Evolutionary conservation across 2,329 filamentous ascomycete species (phyloP), one percentile per base, ranked within the genome.

Genomic region (Fusarium anthophilum): DNA sequence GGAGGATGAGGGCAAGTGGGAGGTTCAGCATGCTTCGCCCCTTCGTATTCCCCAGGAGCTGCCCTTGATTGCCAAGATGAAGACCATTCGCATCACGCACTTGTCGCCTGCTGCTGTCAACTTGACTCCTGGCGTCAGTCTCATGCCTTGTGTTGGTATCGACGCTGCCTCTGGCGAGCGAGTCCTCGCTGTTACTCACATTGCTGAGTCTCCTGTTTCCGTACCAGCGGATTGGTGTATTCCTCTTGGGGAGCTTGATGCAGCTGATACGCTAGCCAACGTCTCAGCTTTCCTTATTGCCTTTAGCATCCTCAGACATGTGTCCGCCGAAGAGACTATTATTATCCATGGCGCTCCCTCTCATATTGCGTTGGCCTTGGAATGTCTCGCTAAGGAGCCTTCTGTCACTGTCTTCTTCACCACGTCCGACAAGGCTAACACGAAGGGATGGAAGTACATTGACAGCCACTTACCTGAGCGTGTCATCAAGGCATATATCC

Each of bases 71-170:
- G n/a, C n/a, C 2, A 13, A 20, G 17, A 15, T 20, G 30, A 37
- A 24, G n/a, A 51, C 48, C 11, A 51, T 51, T 37, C 30, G 30
- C 1, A 14, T 51, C 6, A 51, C 48, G 0, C 48, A 51, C 1
- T 51, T 51, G 12, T 51, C 48, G 3, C 30, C 48, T 15, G 30
- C 48, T 18, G 2, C 30, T 3, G 30, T 24, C 17, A 51, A 13
- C 2, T 0, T 51, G 1, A 3, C 17, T 24, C n/a, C 48, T 0
- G 48, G 48, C 1, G n/a, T 20, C 0, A 51, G 48, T 0, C 0
- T 51, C 1, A 20, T 26, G n/a, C 8, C 0, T 14, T 51, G 48
- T 8, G 30, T 24, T 20, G 48, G 48, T 0, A 14, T 51, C 2
- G 48, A 37, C 12, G 20, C 30, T 7, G n/a, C 17, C 6, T 18